Conservation (phyloP, 1,284 basidiomycete species). For the Microbotryum scabiosae region DNA sequence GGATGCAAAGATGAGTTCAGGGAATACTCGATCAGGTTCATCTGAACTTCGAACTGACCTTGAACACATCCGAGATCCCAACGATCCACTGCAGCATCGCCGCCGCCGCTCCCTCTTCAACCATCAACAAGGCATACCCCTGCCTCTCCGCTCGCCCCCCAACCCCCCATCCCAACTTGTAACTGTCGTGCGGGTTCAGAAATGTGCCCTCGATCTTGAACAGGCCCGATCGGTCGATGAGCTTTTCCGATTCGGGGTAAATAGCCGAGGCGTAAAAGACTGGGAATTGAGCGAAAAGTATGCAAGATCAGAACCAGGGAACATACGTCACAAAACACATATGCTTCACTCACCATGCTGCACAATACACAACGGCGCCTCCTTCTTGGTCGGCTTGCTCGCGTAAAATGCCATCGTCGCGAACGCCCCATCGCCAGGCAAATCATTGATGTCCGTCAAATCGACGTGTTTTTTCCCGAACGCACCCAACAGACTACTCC, state of each 20-base stretch:
- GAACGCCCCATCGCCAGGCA: constrained; percentile 20
- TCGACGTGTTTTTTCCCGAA: constrained; percentile 22
- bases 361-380: constrained; percentile 20
- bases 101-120: constrained; percentile 41
- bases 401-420: constrained; percentile 53
- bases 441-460: constrained; percentile 9
- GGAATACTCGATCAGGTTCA: neutral
- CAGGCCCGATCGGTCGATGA: constrained; percentile 75
- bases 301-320: neutral
- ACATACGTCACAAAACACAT: neutral
- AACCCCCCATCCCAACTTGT: constrained; percentile 47
- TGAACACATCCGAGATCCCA: constrained; percentile 43
- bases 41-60: constrained; percentile 12
- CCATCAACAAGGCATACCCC: constrained; percentile 29
- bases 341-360: constrained; percentile 12
- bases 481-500: constrained; percentile 21
- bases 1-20: neutral
- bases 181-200: constrained; percentile 26
- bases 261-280: constrained; percentile 60
- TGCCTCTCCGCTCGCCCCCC: constrained; percentile 34
- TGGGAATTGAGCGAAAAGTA: neutral
- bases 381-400: constrained; percentile 16
- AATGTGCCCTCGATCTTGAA: constrained; percentile 62
- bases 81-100: constrained; percentile 95
- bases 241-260: constrained; percentile 86